phyloP scores from a whole-genome alignment of 2,329 filamentous ascomycete species.

The Capronia coronata region DNA sequence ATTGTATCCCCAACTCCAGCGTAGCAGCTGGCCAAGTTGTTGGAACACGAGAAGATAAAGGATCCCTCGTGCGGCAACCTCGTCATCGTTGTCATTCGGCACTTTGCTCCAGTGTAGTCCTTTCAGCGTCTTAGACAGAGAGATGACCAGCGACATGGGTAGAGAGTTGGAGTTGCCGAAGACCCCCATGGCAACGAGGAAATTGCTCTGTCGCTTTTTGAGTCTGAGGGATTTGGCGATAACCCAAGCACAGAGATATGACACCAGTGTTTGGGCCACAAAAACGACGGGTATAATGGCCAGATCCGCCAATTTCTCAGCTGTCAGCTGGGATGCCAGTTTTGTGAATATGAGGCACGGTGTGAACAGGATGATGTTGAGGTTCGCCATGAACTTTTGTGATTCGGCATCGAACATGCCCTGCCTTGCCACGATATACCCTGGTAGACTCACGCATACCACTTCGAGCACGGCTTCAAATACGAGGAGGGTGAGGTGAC shows the following conservation, averaged over 20 bases:
- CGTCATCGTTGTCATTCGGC: constrained; percentile 86
- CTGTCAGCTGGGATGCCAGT: constrained; percentile 85
- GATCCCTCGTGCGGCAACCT: constrained; percentile 89
- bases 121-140: constrained; percentile 81
- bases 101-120: constrained; percentile 92
- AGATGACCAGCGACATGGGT: constrained; percentile 91
- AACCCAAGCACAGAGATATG: constrained; percentile 66
- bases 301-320: constrained; percentile 81
- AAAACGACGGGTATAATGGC: constrained; percentile 96
- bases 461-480: constrained; percentile 94
- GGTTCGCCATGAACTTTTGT: constrained; percentile 92
- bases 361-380: constrained; percentile 94
- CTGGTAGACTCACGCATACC: constrained; percentile 87
- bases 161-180: constrained; percentile 98
- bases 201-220: constrained; percentile 79
- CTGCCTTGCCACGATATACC: constrained; percentile 81
- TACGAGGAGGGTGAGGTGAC: constrained; percentile 68
- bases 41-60: constrained; percentile 96
- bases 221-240: constrained; percentile 74
- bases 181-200: constrained; percentile 92
- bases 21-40: constrained; percentile 86
- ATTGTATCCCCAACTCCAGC: constrained; percentile 98
- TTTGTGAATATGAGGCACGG: constrained; percentile 98
- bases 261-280: constrained; percentile 76
- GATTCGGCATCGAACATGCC: constrained; percentile 94